Conservation (phyloP, 768 basidiomycete genomes). For the Rhodotorula toruloides region DNA sequence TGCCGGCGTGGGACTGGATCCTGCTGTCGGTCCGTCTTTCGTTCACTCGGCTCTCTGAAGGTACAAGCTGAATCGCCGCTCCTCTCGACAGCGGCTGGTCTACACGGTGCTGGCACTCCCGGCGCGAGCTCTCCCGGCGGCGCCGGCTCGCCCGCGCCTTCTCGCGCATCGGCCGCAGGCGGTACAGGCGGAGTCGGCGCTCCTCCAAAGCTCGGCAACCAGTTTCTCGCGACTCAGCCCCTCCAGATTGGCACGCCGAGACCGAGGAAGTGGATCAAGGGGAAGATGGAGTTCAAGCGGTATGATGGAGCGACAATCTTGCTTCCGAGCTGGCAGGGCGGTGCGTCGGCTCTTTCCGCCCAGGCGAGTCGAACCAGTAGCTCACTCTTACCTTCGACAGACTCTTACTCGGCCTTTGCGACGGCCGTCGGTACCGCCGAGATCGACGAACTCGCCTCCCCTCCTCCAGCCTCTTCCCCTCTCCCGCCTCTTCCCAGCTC, state of each 20-base stretch:
- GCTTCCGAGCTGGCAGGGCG: conserved; percentile 27
- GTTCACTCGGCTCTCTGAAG: neutral
- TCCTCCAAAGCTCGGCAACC: conserved; percentile 20
- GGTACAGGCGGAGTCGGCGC: conserved; percentile 3
- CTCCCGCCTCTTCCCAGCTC: neutral
- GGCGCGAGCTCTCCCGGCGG: neutral
- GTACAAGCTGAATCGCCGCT: too few relatives aligned
- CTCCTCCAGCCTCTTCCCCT: neutral
- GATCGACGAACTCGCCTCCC: conserved; percentile 27
- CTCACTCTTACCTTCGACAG: neutral
- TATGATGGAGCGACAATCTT: conserved; percentile 1
- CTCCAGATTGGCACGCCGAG: conserved; percentile 21
- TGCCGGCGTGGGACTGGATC: conserved; percentile 22
- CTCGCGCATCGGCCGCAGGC: neutral
- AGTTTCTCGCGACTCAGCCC: conserved; percentile 8
- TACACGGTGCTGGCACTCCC: neutral
- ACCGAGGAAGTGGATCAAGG: conserved; percentile 24
- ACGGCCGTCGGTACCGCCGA: neutral
- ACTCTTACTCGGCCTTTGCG: conserved; percentile 14
- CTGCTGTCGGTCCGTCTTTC: neutral
- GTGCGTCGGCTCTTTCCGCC: neutral
- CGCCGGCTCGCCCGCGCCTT: neutral
- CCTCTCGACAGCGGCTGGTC: neutral
- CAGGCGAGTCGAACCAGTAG: too few relatives aligned
- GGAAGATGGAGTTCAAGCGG: conserved; percentile 5